Evolutionary conservation across 306 rosid species (phyloP).

Genomic region (Trifolium subterraneum): DNA sequence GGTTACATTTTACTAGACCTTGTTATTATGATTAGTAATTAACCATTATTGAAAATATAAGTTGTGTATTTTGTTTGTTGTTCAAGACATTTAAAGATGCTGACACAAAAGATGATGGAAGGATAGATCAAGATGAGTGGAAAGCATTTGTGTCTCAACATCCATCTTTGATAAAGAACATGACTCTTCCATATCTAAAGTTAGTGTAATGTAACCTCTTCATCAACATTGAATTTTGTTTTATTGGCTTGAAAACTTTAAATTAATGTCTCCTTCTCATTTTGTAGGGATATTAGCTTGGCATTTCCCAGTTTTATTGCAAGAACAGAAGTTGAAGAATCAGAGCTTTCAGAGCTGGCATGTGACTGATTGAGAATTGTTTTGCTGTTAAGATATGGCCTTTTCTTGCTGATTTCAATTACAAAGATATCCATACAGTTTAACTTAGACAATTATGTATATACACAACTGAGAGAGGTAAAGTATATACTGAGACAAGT

Average conservation of each 20-base stretch:
- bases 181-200: constrained; percentile 89
- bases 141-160: constrained; percentile 72
- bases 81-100: constrained; percentile 81
- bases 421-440: too few species aligned
- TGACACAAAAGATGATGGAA: constrained; percentile 82
- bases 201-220: constrained; percentile 48
- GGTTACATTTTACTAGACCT: background rate
- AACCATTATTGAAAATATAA: constrained; percentile 13
- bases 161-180: constrained; percentile 83
- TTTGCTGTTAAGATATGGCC: too few species aligned
- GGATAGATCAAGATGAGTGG: constrained; percentile 93
- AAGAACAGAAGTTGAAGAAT: constrained; percentile 72
- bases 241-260: background rate
- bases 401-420: too few species aligned
- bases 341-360: too few species aligned
- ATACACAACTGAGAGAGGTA: too few species aligned
- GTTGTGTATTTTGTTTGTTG: constrained; percentile 25
- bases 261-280: background rate
- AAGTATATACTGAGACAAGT: too few species aligned
- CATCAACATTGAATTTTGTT: background rate
- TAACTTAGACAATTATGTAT: too few species aligned
- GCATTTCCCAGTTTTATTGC: constrained; percentile 83
- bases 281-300: constrained; percentile 78
- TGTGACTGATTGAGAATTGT: constrained; percentile 8
- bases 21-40: background rate